Percentiles rank a stretch among this genome's conserved stretches.
Evolutionary conservation across 257 asterid species (phyloP).

Genomic region (Solanum boliviense): DNA sequence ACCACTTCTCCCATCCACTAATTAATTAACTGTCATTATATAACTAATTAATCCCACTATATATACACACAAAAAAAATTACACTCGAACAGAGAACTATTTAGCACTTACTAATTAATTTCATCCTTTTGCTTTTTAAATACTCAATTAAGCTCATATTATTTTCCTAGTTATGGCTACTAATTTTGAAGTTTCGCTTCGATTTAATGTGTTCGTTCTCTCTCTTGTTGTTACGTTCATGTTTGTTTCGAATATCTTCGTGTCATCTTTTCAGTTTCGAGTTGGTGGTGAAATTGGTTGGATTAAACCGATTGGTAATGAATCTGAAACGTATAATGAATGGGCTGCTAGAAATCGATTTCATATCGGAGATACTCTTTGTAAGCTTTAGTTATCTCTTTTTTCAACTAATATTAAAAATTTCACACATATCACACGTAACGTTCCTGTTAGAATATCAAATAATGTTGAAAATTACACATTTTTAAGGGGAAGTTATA

Average conservation of each 20-base stretch:
- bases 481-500: neutral
- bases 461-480: neutral
- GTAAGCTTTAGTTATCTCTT: constrained; percentile 17
- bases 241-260: neutral
- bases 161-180: constrained; percentile 20
- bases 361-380: constrained; percentile 49
- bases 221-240: constrained; percentile 19
- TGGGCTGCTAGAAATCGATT: constrained; percentile 73
- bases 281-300: constrained; percentile 54
- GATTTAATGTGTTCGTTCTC: constrained; percentile 5
- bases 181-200: neutral
- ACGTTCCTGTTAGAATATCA: neutral
- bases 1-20: neutral
- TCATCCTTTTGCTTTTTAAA: neutral
- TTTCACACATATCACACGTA: neutral
- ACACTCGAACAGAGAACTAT: neutral
- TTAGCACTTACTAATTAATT: neutral
- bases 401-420: neutral
- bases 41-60: neutral
- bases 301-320: constrained; percentile 47
- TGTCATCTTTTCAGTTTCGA: constrained; percentile 31
- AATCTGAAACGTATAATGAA: constrained; percentile 50
- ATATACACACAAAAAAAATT: neutral
- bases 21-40: constrained; percentile 1
- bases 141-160: neutral